phyloP scores from a whole-genome alignment of 371 early-diverging fungal genomes.

The Haplosporangium sp. region DNA sequence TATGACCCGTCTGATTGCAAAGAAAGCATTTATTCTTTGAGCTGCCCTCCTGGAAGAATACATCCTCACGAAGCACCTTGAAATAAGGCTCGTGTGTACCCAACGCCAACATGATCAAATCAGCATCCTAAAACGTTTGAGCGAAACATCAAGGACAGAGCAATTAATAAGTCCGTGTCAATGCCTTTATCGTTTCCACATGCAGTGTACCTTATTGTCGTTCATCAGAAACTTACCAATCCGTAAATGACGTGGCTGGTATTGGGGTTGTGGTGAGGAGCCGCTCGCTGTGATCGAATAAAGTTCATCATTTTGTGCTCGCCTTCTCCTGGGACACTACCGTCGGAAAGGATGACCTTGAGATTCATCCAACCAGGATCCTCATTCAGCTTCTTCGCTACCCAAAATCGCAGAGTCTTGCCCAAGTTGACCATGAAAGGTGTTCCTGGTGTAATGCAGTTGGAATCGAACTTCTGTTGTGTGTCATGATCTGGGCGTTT shows the following conservation, averaged over 20 bases:
- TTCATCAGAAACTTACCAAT: conserved; percentile 61
- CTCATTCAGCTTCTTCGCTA: conserved; percentile 88
- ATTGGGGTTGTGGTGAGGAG: conserved; percentile 87
- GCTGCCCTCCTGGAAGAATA: conserved; percentile 75
- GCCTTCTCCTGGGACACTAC: conserved; percentile 99
- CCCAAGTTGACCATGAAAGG: conserved; percentile 98
- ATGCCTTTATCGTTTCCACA: too few species aligned
- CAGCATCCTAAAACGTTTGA: conserved; percentile 87
- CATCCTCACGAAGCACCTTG: conserved; percentile 97
- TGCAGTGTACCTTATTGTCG: too few species aligned
- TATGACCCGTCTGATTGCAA: conserved; percentile 90
- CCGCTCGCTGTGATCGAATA: conserved; percentile 88
- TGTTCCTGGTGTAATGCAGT: conserved; percentile 99
- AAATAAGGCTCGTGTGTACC: conserved; percentile 98
- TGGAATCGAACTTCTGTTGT: conserved; percentile 91
- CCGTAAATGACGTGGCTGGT: conserved; percentile 97
- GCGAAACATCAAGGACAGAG: not conserved
- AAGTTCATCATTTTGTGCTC: conserved; percentile 96
- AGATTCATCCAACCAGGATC: conserved; percentile 93
- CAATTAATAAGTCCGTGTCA: too few species aligned
- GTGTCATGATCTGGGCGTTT: conserved; percentile 66
- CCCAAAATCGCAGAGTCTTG: conserved; percentile 86
- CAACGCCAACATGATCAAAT: conserved; percentile 99
- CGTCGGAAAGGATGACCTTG: conserved; percentile 95
- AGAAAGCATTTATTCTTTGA: conserved; percentile 76